Conservation (phyloP, 2,329 filamentous ascomycete species). For the Penicillium sp. region DNA sequence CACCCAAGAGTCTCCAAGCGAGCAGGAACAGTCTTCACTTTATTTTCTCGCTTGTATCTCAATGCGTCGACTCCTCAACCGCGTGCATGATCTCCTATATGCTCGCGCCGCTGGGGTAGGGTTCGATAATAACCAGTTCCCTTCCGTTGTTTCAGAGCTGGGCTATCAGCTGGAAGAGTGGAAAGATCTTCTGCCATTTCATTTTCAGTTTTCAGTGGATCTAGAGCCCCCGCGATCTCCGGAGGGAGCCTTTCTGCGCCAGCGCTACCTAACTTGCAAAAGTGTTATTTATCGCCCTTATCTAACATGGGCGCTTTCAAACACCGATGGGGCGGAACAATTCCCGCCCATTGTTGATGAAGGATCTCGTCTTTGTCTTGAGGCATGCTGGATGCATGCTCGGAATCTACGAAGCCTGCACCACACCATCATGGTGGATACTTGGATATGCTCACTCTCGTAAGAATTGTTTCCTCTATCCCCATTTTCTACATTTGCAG, state of each 20-base stretch:
- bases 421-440: conserved; percentile 58
- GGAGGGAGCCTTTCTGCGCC: conserved; percentile 54
- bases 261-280: conserved; percentile 57
- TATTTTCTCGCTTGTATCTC: conserved; percentile 60
- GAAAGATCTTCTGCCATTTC: conserved; percentile 36
- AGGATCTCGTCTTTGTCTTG: conserved; percentile 52
- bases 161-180: conserved; percentile 40
- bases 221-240: conserved; percentile 39
- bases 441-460: conserved; percentile 61
- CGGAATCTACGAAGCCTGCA: conserved; percentile 54
- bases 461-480: conserved; percentile 28
- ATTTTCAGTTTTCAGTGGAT: conserved; percentile 40
- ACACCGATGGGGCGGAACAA: conserved; percentile 32
- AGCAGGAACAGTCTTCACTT: conserved; percentile 55
- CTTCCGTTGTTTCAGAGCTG: conserved; percentile 49
- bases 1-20: conserved; percentile 45
- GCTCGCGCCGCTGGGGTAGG: conserved; percentile 51
- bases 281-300: conserved; percentile 60
- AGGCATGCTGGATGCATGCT: conserved; percentile 56
- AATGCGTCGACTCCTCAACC: conserved; percentile 30
- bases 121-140: conserved; percentile 52
- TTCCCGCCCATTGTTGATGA: conserved; percentile 42
- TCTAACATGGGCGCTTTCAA: conserved; percentile 55
- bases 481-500: background rate
- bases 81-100: conserved; percentile 48